Evolutionary conservation across 1,284 basidiomycete species (phyloP).

Genomic region (Malassezia globosa): DNA sequence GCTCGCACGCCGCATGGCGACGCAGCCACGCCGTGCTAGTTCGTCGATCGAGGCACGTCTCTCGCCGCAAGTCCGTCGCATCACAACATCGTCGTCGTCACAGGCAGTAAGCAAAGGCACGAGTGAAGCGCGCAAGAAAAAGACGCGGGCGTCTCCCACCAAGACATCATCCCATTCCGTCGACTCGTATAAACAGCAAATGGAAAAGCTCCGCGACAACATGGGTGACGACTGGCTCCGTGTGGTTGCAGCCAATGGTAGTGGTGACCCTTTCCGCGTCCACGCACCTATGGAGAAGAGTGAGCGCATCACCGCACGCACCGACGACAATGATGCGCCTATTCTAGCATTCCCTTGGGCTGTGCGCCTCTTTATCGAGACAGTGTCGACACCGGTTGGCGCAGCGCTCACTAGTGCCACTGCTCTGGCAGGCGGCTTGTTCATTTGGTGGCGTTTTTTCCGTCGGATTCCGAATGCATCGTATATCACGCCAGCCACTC

Average conservation of each 20-base stretch:
- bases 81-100: neutral
- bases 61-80: constrained; percentile 8
- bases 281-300: constrained; percentile 5
- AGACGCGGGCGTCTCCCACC: neutral
- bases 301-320: no score
- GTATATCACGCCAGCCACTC: constrained; percentile 34
- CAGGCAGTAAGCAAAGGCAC: neutral
- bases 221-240: constrained; percentile 45
- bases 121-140: neutral
- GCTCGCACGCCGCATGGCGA: constrained; percentile 3
- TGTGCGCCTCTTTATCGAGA: neutral
- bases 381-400: constrained; percentile 7
- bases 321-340: constrained; percentile 5
- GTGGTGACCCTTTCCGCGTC: constrained; percentile 8
- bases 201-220: constrained; percentile 37
- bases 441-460: constrained; percentile 40
- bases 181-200: constrained; percentile 23
- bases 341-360: neutral
- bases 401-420: constrained; percentile 1
- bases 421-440: neutral
- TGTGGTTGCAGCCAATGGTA: constrained; percentile 17
- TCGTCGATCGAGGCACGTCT: constrained; percentile 1
- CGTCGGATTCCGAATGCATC: constrained; percentile 36
- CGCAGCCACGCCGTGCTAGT: neutral
- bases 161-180: neutral